Percentiles rank a stretch among this genome's conserved stretches.
Evolutionary conservation across 1,284 basidiomycete genomes (phyloP).

Genomic region (Somion occarium): DNA sequence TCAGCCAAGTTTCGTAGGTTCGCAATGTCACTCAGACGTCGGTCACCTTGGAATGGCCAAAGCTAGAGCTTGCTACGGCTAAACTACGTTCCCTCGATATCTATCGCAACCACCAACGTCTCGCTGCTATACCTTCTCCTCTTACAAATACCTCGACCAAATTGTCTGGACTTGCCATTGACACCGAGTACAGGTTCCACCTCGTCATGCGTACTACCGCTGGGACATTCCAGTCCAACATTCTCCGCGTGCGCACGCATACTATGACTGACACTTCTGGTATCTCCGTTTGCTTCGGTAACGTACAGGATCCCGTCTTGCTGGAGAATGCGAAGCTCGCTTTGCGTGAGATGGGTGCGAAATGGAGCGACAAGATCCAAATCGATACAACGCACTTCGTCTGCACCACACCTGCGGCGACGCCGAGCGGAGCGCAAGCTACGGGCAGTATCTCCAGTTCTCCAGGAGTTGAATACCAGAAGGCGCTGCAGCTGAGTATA

Average conservation of each 20-base stretch:
- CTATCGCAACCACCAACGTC: conserved; percentile 84
- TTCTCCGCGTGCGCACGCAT: conserved; percentile 81
- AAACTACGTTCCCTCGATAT: conserved; percentile 86
- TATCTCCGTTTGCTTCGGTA: conserved; percentile 89
- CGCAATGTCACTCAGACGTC: conserved; percentile 94
- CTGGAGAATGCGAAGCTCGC: conserved; percentile 77
- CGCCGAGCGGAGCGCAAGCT: conserved; percentile 54
- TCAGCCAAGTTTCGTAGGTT: conserved; percentile 43
- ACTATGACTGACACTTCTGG: conserved; percentile 93
- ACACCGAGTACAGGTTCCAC: conserved; percentile 90
- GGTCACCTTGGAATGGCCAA: conserved; percentile 89
- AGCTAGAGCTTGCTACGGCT: conserved; percentile 79
- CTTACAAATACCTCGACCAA: conserved; percentile 84
- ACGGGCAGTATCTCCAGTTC: conserved; percentile 44
- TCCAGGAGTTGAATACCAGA: conserved; percentile 84
- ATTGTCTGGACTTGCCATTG: conserved; percentile 82
- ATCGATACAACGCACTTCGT: conserved; percentile 97
- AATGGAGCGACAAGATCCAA: conserved; percentile 89
- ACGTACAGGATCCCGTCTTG: conserved; percentile 71
- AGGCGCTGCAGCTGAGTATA: conserved; percentile 85
- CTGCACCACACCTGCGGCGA: conserved; percentile 80
- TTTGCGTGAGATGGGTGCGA: conserved; percentile 77
- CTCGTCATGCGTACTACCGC: conserved; percentile 87
- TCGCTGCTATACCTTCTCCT: conserved; percentile 82
- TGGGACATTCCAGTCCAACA: conserved; percentile 81